phyloP scores from a whole-genome alignment of 1,284 basidiomycete genomes.

The Cryptococcus neoformans region DNA sequence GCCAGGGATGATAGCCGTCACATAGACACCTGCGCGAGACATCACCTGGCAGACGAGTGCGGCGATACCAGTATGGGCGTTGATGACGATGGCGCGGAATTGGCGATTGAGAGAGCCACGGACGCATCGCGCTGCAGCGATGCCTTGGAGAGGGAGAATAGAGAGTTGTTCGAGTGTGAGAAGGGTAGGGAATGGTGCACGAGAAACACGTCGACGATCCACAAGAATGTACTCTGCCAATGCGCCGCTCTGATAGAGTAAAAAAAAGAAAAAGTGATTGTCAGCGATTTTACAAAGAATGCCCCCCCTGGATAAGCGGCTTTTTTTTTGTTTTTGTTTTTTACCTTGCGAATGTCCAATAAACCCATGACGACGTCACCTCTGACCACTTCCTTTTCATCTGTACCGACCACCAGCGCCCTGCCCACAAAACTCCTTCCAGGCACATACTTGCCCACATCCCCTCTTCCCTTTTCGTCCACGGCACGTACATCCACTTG shows the following conservation, averaged over 20 bases:
- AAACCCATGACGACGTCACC: slow-evolving; percentile 82
- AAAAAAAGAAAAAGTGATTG: neutral
- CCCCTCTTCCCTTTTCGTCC: slow-evolving; percentile 50
- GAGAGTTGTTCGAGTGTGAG: slow-evolving; percentile 73
- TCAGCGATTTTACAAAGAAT: neutral
- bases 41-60: slow-evolving; percentile 74
- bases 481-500: slow-evolving; percentile 64
- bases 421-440: slow-evolving; percentile 79
- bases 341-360: slow-evolving; percentile 69
- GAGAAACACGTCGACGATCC: slow-evolving; percentile 70
- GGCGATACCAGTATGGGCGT: slow-evolving; percentile 71
- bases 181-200: slow-evolving; percentile 54
- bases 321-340: neutral
- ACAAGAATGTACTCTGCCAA: slow-evolving; percentile 77
- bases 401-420: slow-evolving; percentile 72
- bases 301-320: neutral
- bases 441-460: slow-evolving; percentile 56
- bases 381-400: slow-evolving; percentile 65
- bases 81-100: slow-evolving; percentile 62
- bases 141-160: slow-evolving; percentile 68
- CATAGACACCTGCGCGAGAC: slow-evolving; percentile 36
- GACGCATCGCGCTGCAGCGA: slow-evolving; percentile 72
- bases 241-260: slow-evolving; percentile 62
- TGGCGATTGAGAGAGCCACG: slow-evolving; percentile 53
- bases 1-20: slow-evolving; percentile 42